phyloP scores from a whole-genome alignment of 208 protist species.

The Balamuthia mandrillaris region DNA sequence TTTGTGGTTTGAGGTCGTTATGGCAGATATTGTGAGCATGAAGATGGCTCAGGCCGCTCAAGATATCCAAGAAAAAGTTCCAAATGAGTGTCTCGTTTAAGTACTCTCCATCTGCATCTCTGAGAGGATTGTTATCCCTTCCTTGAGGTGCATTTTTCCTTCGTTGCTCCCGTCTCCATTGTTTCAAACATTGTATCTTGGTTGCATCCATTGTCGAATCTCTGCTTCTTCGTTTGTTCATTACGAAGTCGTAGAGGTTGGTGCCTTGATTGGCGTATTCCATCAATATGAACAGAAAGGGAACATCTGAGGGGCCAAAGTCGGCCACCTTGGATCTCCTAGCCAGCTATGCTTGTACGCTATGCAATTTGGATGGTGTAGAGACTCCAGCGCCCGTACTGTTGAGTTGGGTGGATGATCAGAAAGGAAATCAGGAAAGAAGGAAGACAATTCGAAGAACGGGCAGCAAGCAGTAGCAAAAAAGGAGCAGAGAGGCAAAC shows the following conservation, averaged over 20 bases:
- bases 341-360: slow-evolving; percentile 33
- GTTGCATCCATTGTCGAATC: too few species aligned
- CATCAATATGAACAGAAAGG: slow-evolving; percentile 23
- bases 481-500: neutral
- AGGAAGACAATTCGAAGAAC: neutral
- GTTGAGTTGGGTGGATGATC: neutral
- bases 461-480: neutral
- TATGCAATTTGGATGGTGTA: slow-evolving; percentile 11
- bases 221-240: too few species aligned
- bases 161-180: too few species aligned
- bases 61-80: slow-evolving; percentile 25
- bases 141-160: too few species aligned
- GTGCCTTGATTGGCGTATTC: slow-evolving; percentile 19
- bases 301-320: slow-evolving; percentile 7
- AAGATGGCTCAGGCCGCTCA: slow-evolving; percentile 5
- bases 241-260: slow-evolving; percentile 35
- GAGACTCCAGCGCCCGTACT: neutral
- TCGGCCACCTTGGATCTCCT: neutral
- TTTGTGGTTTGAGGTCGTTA: slow-evolving; percentile 17
- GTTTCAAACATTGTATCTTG: too few species aligned
- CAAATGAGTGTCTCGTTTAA: too few species aligned
- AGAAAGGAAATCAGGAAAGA: neutral
- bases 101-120: too few species aligned
- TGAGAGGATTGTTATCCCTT: too few species aligned
- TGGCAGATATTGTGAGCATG: slow-evolving; percentile 18